Conservation (phyloP, 2,329 filamentous ascomycete species). For the Ilyonectria sp. region DNA sequence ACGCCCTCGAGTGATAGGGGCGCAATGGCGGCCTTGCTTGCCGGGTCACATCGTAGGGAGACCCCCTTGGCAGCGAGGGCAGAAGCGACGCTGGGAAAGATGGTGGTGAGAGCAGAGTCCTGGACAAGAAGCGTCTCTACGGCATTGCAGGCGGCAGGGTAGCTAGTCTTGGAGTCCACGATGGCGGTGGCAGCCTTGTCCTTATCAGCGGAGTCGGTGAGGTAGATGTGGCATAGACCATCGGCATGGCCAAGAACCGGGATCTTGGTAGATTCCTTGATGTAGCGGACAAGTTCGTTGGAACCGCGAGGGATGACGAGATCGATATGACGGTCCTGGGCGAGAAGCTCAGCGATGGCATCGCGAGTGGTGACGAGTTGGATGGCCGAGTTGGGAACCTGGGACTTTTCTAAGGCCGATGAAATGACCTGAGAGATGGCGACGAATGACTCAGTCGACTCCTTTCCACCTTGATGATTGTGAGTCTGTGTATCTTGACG, state of each 20-base stretch:
- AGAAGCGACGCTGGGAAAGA: constrained; percentile 80
- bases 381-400: constrained; percentile 88
- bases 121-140: constrained; percentile 94
- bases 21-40: constrained; percentile 76
- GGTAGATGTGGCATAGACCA: constrained; percentile 89
- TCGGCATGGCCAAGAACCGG: constrained; percentile 97
- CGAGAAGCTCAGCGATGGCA: constrained; percentile 88
- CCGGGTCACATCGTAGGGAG: constrained; percentile 82
- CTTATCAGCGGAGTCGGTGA: constrained; percentile 83
- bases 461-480: constrained; percentile 80
- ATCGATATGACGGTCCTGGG: constrained; percentile 89
- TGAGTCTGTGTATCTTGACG: not conserved
- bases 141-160: constrained; percentile 95
- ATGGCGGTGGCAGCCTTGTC: constrained; percentile 82
- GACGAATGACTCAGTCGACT: constrained; percentile 95
- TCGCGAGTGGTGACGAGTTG: constrained; percentile 96
- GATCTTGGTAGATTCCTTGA: constrained; percentile 93
- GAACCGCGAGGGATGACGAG: constrained; percentile 94
- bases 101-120: constrained; percentile 74
- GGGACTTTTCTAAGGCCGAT: constrained; percentile 77
- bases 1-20: constrained; percentile 64
- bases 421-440: constrained; percentile 92
- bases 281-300: constrained; percentile 90
- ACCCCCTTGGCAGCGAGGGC: constrained; percentile 85
- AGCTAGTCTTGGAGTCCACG: constrained; percentile 93